phyloP scores from a whole-genome alignment of 257 asterid species.

The Handroanthus guayacan region DNA sequence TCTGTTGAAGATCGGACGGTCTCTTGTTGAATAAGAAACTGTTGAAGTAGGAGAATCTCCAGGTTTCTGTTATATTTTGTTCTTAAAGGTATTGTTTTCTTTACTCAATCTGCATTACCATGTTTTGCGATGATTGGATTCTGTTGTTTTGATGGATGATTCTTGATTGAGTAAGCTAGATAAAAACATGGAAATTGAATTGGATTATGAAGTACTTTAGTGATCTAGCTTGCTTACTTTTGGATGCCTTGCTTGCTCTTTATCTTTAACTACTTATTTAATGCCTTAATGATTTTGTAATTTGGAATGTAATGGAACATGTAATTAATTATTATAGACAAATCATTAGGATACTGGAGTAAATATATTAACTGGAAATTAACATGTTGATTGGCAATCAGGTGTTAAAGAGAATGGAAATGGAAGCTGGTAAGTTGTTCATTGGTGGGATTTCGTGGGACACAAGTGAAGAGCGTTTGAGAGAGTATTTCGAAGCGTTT shows the following conservation, averaged over 20 bases:
- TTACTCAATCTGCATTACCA: conserved; percentile 54
- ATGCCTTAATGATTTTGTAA: conserved; percentile 2
- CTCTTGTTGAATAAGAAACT: conserved; percentile 44
- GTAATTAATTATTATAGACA: not conserved
- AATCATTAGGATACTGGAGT: conserved; percentile 14
- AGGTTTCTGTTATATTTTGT: conserved; percentile 37
- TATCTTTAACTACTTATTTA: conserved; percentile 23
- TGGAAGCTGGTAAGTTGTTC: conserved; percentile 60
- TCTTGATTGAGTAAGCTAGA: conserved; percentile 10
- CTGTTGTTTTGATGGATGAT: conserved; percentile 31
- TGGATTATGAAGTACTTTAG: conserved; percentile 16
- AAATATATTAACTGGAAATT: conserved; percentile 33
- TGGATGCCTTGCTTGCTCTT: conserved; percentile 46
- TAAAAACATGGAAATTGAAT: conserved; percentile 29
- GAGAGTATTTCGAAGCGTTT: conserved; percentile 52
- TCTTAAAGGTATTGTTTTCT: conserved; percentile 37
- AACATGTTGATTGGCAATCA: conserved; percentile 30
- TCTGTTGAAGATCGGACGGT: conserved; percentile 66
- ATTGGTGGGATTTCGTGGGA: conserved; percentile 69
- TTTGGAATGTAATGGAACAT: not conserved
- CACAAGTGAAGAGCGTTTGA: conserved; percentile 55
- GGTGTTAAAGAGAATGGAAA: conserved; percentile 54
- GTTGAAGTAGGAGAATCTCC: conserved; percentile 36
- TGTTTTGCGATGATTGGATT: conserved; percentile 37
- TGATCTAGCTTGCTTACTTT: conserved; percentile 35